Evolutionary conservation across 208 protist genomes (phyloP), one percentile per base, ranked within the genome.

Genomic region (Porcisia deanei): DNA sequence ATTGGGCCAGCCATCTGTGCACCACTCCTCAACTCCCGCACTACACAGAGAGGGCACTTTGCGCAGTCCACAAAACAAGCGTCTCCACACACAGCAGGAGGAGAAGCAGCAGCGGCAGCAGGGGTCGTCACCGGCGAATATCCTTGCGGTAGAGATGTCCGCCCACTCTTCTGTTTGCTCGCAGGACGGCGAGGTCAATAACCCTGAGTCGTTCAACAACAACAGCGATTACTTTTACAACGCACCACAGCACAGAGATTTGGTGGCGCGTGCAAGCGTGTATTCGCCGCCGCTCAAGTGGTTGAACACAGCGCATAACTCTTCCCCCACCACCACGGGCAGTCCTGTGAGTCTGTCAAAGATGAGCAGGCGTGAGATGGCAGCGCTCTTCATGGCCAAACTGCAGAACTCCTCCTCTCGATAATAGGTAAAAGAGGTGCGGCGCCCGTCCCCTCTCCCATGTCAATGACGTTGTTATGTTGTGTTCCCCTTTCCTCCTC

Each of bases 351-450:
- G 5, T 41, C 10, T 53, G 37, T 41, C 68, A 1, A 75, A 52
- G 34, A 65, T 58, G 16, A 61, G 75, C 58, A 60, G 78, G 16
- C 78, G 78, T 20, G 73, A 71, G 20, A 52, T 78, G 9, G 78
- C 78, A 4, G 78, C 78, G 14, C 78, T 82, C 34, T 82, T 82
- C 57, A 82, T 82, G 78, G 30, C 78, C n/a, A 74, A 74, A 41
- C 68, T 82, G 59, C 72, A 75, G 37, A 54, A 55, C 71, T 34
- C 69, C 37, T 63, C 66, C 37, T 45, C 41, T 16, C 41, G 20
- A 25, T 67, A 67, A 12, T 47, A 37, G 41, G 41, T 49, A 25
- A 0, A 20, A 30, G 20, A 20, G 37, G 37, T 2, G 37, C 4
- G 6, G 34, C 12, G 6, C 37, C 9, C 59, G 12, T 45, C 37